Conservation (phyloP, 164 flowering plant genomes). For the Chimonanthus praecox region DNA sequence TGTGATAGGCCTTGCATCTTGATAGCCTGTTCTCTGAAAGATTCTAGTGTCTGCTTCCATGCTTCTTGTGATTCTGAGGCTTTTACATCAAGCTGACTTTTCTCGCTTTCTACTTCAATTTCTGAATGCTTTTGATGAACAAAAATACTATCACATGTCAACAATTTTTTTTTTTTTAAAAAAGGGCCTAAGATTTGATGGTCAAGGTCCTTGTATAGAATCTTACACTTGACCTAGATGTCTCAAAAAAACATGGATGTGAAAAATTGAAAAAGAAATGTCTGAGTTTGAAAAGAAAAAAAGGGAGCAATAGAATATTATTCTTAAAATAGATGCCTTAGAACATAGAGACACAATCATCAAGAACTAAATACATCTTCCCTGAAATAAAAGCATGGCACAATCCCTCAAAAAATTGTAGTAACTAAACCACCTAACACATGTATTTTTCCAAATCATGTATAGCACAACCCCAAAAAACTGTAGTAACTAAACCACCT, state of each 20-base stretch:
- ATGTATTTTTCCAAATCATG: background rate
- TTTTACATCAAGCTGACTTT: conserved; percentile 19
- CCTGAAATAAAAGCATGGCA: background rate
- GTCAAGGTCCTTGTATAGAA: background rate
- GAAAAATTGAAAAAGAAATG: background rate
- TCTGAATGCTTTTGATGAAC: conserved; percentile 44
- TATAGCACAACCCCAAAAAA: background rate
- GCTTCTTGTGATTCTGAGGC: conserved; percentile 60
- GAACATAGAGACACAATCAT: background rate
- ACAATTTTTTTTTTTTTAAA: background rate
- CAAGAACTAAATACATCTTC: too few species aligned
- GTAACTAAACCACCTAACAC: background rate
- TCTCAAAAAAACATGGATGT: background rate
- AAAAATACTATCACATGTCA: background rate
- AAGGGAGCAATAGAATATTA: background rate
- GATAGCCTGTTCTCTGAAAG: conserved; percentile 73
- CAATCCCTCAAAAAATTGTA: too few species aligned
- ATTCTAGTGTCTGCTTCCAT: conserved; percentile 57
- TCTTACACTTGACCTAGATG: background rate
- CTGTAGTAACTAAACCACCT: background rate
- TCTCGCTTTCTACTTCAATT: conserved; percentile 49
- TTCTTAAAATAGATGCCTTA: background rate
- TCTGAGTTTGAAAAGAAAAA: background rate
- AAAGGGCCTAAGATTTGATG: background rate
- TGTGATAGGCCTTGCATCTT: conserved; percentile 73